Evolutionary conservation across 2,329 filamentous ascomycete species (phyloP).

Genomic region (Colletotrichum tanaceti): DNA sequence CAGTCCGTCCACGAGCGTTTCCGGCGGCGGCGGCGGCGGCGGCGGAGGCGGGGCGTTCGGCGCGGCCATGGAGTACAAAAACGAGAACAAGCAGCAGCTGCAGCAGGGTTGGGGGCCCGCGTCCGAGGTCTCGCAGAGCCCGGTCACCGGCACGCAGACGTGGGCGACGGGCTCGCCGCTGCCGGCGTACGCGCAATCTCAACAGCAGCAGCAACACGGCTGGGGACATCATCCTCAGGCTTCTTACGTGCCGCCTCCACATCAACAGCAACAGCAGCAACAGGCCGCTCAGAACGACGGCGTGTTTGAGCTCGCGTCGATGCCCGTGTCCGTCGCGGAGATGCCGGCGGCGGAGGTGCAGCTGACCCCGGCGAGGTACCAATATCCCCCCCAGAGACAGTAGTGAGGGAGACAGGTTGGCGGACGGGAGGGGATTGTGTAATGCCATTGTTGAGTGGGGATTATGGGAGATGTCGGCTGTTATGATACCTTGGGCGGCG

Average conservation of each 20-base stretch:
- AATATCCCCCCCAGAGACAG: slow-evolving; percentile 21
- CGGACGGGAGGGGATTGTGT: neutral
- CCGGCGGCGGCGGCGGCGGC: neutral
- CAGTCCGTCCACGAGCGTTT: slow-evolving; percentile 21
- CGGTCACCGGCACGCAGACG: slow-evolving; percentile 30
- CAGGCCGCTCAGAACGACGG: slow-evolving; percentile 14
- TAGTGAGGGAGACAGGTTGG: neutral
- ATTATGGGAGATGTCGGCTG: neutral
- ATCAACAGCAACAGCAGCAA: neutral
- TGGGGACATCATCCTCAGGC: slow-evolving; percentile 36
- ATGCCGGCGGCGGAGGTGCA: slow-evolving; percentile 39
- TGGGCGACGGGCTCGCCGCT: slow-evolving; percentile 31
- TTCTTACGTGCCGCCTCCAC: slow-evolving; percentile 9
- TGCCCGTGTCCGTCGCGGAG: slow-evolving; percentile 34
- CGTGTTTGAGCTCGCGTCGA: slow-evolving; percentile 41
- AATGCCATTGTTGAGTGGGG: too few relatives aligned
- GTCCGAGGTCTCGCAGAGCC: slow-evolving; percentile 8
- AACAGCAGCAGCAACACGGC: slow-evolving; percentile 8
- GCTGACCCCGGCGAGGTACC: neutral
- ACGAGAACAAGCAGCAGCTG: slow-evolving; percentile 14
- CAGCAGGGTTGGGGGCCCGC: slow-evolving; percentile 24
- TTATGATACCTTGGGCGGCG: slow-evolving; percentile 8
- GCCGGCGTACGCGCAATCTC: slow-evolving; percentile 19
- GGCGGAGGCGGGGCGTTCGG: slow-evolving; percentile 10
- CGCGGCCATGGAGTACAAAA: slow-evolving; percentile 15